Percentiles rank a stretch among this genome's conserved stretches.
phyloP scores from a whole-genome alignment of 768 basidiomycete genomes.

The Chalciporus pseudorubinellus region DNA sequence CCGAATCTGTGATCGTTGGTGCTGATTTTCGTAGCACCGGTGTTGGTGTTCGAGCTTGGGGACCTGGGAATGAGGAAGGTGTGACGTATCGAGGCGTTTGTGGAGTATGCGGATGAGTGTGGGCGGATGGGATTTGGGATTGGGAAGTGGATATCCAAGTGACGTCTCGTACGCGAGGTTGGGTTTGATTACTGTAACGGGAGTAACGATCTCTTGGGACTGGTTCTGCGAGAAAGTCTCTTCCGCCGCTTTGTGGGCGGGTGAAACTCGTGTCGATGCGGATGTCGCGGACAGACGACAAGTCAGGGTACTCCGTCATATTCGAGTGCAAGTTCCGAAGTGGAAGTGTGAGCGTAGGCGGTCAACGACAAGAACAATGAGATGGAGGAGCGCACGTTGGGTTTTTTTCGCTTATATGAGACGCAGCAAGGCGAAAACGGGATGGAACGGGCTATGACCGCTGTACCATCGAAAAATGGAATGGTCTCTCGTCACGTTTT shows the following conservation, averaged over 20 bases:
- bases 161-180: conserved; percentile 28
- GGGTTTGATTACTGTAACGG: conserved; percentile 26
- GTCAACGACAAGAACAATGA: conserved; percentile 1
- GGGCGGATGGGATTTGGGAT: conserved; percentile 25
- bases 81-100: conserved; percentile 26
- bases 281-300: conserved; percentile 15
- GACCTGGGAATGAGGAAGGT: conserved; percentile 15
- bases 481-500: neutral
- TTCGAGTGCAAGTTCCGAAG: too few species aligned
- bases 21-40: conserved; percentile 29
- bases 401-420: neutral
- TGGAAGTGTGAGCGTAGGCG: neutral
- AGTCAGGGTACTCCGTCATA: conserved; percentile 29
- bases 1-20: conserved; percentile 31
- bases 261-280: conserved; percentile 31
- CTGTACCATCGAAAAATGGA: neutral
- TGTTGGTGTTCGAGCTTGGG: conserved; percentile 24
- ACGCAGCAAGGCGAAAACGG: conserved; percentile 25
- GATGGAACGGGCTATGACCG: conserved; percentile 21
- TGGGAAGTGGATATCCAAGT: conserved; percentile 32
- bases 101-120: conserved; percentile 28
- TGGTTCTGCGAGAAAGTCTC: conserved; percentile 27
- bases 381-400: neutral
- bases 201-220: conserved; percentile 28
- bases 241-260: conserved; percentile 27